phyloP scores from a whole-genome alignment of 805 yeast species.

The Suhomyces kilbournensis region DNA sequence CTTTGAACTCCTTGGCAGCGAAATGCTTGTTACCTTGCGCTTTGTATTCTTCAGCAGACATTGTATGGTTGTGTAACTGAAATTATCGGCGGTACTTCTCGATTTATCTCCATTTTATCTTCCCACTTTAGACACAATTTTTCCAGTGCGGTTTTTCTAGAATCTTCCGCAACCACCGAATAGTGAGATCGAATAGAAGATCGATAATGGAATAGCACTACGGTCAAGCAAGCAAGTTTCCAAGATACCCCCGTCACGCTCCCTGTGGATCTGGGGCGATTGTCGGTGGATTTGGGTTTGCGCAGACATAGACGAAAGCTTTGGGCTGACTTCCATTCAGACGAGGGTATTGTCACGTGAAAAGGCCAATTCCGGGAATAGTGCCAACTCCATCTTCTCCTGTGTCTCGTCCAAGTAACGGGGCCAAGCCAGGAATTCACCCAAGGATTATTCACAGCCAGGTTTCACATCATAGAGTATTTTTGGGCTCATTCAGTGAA shows the following conservation, averaged over 20 bases:
- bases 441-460: background rate
- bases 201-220: no score
- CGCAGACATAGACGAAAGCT: no score
- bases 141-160: conserved; percentile 1
- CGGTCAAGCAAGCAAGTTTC: no score
- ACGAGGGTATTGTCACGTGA: background rate
- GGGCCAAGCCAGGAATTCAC: no score
- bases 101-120: background rate
- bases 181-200: background rate
- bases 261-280: no score
- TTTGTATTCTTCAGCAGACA: conserved; percentile 75
- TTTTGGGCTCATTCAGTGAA: no score
- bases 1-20: conserved; percentile 75
- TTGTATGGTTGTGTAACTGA: conserved; percentile 10
- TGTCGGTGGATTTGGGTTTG: no score
- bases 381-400: no score
- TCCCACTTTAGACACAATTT: background rate
- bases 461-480: no score
- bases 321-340: no score
- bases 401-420: no score
- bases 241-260: no score
- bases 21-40: conserved; percentile 93
- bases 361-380: background rate
- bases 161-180: background rate
- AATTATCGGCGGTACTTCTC: background rate